These are phyloP conservation scores for Magnolia kwangsiensis DNA, from an alignment of 164 flowering plant species.

Conservation along the genomic window DNA sequence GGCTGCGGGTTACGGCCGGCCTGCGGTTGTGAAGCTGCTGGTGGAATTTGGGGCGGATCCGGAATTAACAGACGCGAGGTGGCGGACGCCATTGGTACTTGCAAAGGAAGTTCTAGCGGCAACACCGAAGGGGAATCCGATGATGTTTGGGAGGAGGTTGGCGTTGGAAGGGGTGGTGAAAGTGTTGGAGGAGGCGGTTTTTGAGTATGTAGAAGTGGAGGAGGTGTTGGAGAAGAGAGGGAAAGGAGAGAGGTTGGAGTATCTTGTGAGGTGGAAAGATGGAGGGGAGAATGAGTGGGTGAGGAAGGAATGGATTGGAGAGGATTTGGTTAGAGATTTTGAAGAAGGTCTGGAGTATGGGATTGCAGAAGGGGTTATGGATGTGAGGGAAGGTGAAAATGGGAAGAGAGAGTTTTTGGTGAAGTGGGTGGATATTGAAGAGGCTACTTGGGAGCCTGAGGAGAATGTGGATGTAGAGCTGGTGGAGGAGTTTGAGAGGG, in stretches of 20 bases:
- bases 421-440: slow-evolving; percentile 86
- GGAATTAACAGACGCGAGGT: slow-evolving; percentile 58
- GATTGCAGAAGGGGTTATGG: slow-evolving; percentile 69
- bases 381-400: slow-evolving; percentile 39
- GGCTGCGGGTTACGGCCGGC: slow-evolving; percentile 94
- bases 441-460: slow-evolving; percentile 92
- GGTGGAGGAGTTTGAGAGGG: slow-evolving; percentile 54
- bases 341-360: slow-evolving; percentile 93
- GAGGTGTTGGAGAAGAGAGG: slow-evolving; percentile 85
- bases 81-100: slow-evolving; percentile 60
- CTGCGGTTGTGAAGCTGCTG: slow-evolving; percentile 44
- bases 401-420: slow-evolving; percentile 75
- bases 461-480: slow-evolving; percentile 84
- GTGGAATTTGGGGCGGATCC: slow-evolving; percentile 75
- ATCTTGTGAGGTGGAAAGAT: slow-evolving; percentile 85
- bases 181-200: slow-evolving; percentile 55
- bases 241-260: slow-evolving; percentile 62
- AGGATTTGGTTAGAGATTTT: slow-evolving; percentile 70
- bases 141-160: slow-evolving; percentile 70
- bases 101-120: slow-evolving; percentile 56
- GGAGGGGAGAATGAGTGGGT: slow-evolving; percentile 86
- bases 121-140: slow-evolving; percentile 72
- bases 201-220: slow-evolving; percentile 91
- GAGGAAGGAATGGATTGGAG: slow-evolving; percentile 44
- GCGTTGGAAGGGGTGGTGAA: slow-evolving; percentile 62